These are phyloP conservation scores for Phytopythium mirpurense DNA, from an alignment of 352 stramenopile genomes.

Conservation along the genomic window DNA sequence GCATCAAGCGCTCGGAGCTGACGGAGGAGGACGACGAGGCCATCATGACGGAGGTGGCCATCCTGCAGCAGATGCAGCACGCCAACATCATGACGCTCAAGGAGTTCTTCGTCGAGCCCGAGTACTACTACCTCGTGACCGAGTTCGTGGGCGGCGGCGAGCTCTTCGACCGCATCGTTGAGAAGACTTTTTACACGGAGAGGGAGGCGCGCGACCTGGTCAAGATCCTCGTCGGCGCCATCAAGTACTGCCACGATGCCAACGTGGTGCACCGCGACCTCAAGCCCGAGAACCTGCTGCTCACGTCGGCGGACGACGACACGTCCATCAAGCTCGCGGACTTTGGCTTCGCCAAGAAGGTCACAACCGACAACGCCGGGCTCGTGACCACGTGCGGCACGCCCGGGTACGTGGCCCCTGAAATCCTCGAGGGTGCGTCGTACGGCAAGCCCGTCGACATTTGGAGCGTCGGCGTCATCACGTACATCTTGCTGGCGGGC, in stretches of 20 bases:
- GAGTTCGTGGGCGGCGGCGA: conserved; percentile 85
- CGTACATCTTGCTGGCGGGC: conserved; percentile 86
- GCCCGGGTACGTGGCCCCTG: conserved; percentile 75
- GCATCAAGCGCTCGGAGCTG: conserved; percentile 76
- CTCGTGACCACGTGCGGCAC: conserved; percentile 76
- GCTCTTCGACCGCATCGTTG: conserved; percentile 88
- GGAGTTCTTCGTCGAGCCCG: conserved; percentile 87
- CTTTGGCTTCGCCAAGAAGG: conserved; percentile 91
- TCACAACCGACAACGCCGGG: conserved; percentile 48
- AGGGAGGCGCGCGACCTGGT: conserved; percentile 82
- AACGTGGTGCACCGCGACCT: conserved; percentile 80
- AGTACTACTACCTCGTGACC: conserved; percentile 88
- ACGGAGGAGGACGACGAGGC: conserved; percentile 73
- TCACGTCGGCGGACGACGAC: conserved; percentile 80
- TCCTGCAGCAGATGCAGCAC: conserved; percentile 84
- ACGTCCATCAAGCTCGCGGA: conserved; percentile 90
- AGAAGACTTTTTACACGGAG: conserved; percentile 86
- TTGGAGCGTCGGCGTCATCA: conserved; percentile 86
- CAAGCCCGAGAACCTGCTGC: conserved; percentile 87
- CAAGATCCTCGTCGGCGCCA: conserved; percentile 67
- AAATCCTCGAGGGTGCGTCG: conserved; percentile 77
- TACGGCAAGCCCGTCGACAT: conserved; percentile 85
- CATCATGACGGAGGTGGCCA: conserved; percentile 72
- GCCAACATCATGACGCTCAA: conserved; percentile 88
- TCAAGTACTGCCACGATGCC: conserved; percentile 87